Evolutionary conservation across 2,329 filamentous ascomycete genomes (phyloP).

Genomic region (Verticillium isaacii): DNA sequence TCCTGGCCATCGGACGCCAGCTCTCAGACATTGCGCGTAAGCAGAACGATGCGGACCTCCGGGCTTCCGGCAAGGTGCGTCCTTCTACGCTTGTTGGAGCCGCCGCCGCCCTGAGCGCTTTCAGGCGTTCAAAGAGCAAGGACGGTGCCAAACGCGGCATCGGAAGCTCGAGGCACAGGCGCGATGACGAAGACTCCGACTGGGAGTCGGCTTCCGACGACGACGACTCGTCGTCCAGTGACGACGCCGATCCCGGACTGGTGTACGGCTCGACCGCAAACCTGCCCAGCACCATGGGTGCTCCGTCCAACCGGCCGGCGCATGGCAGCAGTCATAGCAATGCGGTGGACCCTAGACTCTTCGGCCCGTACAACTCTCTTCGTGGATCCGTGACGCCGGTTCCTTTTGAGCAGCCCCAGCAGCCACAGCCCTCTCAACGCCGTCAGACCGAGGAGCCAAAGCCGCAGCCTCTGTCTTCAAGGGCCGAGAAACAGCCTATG

Average conservation of each 20-base stretch:
- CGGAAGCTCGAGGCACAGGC: constrained; percentile 34
- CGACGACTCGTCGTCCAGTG: constrained; percentile 36
- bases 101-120: constrained; percentile 34
- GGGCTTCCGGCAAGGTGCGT: constrained; percentile 31
- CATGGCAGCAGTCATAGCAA: background rate
- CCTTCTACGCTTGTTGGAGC: constrained; percentile 31
- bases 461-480: constrained; percentile 26
- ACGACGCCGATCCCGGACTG: constrained; percentile 34
- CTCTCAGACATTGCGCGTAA: constrained; percentile 47
- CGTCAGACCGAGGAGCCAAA: constrained; percentile 31
- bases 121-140: constrained; percentile 30
- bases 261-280: constrained; percentile 34
- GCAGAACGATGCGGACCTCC: constrained; percentile 45
- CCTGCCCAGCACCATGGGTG: constrained; percentile 4
- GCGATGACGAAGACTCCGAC: constrained; percentile 43
- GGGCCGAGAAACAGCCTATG: constrained; percentile 32
- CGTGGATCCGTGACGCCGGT: constrained; percentile 28
- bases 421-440: constrained; percentile 13
- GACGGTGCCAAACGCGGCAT: constrained; percentile 30
- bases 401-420: background rate
- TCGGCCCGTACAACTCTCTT: constrained; percentile 58
- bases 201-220: constrained; percentile 54
- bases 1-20: constrained; percentile 49
- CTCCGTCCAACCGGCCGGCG: background rate
- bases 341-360: constrained; percentile 50